Percentiles rank a stretch among this genome's conserved stretches.
phyloP scores from a whole-genome alignment of 2,329 filamentous ascomycete species.

The Trichoderma cornu-damae region DNA sequence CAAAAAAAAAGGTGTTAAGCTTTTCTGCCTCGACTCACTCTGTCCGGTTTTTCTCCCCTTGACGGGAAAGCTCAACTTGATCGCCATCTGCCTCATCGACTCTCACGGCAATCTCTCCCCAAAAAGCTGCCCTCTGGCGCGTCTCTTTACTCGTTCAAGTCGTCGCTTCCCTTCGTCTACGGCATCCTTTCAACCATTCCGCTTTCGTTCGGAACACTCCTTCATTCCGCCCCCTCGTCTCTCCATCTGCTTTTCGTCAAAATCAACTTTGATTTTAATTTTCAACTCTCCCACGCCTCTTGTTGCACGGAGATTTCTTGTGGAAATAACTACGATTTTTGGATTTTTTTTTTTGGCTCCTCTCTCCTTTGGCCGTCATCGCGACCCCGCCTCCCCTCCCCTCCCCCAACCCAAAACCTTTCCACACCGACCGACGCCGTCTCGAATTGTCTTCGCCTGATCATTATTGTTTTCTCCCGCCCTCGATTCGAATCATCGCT shows the following conservation, averaged over 20 bases:
- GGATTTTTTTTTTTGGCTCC: slow-evolving; percentile 20
- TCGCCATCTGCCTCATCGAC: neutral
- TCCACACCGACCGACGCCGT: neutral
- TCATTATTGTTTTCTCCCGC: neutral
- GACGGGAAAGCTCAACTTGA: slow-evolving; percentile 7
- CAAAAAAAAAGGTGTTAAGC: too few species aligned
- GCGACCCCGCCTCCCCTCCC: neutral
- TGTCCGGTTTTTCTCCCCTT: neutral
- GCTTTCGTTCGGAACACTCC: neutral
- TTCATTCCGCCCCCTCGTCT: neutral
- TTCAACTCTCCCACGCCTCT: neutral
- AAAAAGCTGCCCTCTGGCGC: neutral
- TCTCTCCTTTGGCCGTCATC: slow-evolving; percentile 17
- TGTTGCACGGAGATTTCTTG: slow-evolving; percentile 13
- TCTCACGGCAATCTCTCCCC: neutral
- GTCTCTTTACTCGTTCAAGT: slow-evolving; percentile 3
- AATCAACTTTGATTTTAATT: slow-evolving; percentile 13
- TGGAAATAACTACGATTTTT: slow-evolving; percentile 21
- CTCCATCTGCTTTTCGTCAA: slow-evolving; percentile 1
- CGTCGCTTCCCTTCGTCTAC: slow-evolving; percentile 12
- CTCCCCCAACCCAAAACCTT: too few species aligned
- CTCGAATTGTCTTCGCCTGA: neutral
- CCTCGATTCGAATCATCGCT: slow-evolving; percentile 6
- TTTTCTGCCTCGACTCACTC: neutral
- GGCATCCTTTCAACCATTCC: neutral